phyloP scores from a whole-genome alignment of 2,329 filamentous ascomycete genomes.

The Colletotrichum tamarilloi region DNA sequence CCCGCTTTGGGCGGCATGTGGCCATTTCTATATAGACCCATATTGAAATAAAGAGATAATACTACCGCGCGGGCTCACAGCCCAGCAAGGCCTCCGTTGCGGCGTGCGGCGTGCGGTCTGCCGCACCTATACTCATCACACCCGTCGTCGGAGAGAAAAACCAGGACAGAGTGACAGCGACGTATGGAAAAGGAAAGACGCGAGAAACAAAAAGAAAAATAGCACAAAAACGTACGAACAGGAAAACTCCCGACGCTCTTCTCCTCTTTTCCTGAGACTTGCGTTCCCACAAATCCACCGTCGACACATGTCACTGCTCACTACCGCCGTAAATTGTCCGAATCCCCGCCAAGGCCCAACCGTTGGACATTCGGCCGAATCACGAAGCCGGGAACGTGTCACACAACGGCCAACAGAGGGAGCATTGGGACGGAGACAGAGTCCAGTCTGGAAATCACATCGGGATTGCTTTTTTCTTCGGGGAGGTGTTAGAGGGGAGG shows the following conservation, averaged over 20 bases:
- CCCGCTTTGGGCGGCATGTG: constrained; percentile 19
- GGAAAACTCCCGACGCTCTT: background rate
- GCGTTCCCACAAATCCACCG: constrained; percentile 9
- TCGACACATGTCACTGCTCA: constrained; percentile 20
- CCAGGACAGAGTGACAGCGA: background rate
- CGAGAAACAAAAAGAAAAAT: background rate
- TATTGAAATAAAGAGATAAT: background rate
- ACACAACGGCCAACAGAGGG: background rate
- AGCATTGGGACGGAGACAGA: background rate
- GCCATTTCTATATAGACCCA: background rate
- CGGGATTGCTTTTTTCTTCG: background rate
- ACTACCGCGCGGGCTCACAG: background rate
- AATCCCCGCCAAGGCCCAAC: background rate
- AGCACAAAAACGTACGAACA: background rate
- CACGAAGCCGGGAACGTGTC: background rate
- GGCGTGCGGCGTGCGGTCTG: background rate
- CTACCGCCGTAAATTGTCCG: constrained; percentile 18
- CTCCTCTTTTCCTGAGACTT: constrained; percentile 11
- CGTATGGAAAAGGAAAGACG: background rate
- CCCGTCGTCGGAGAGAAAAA: background rate
- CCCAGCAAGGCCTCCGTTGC: background rate
- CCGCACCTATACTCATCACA: background rate
- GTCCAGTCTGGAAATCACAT: background rate
- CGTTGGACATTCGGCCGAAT: constrained; percentile 9
- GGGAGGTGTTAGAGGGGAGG: too few relatives aligned